phyloP scores from a whole-genome alignment of 1,284 basidiomycete genomes.

The Boletus semigastroideus region DNA sequence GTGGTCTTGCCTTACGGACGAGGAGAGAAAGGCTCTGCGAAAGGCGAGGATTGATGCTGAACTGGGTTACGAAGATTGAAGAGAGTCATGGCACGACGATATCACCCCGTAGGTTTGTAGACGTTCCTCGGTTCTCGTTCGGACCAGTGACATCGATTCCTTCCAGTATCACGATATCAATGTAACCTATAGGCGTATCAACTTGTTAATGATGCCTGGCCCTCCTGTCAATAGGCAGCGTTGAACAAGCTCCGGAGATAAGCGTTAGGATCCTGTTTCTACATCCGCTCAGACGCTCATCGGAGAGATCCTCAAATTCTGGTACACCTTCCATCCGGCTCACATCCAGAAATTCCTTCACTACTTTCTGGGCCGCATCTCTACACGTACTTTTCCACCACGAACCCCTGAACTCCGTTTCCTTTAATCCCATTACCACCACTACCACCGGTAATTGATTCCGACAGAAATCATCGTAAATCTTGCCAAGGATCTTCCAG shows the following conservation, averaged over 20 bases:
- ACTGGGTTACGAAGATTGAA: constrained; percentile 50
- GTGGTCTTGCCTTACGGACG: constrained; percentile 66
- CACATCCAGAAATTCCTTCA: constrained; percentile 13
- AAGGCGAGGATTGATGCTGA: constrained; percentile 63
- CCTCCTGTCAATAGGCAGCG: neutral
- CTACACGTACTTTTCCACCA: constrained; percentile 21
- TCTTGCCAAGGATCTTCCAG: constrained; percentile 26
- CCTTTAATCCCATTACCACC: constrained; percentile 35
- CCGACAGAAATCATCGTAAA: constrained; percentile 18
- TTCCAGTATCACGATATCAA: constrained; percentile 1
- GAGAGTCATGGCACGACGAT: neutral
- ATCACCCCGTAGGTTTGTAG: neutral
- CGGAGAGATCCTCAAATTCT: constrained; percentile 10
- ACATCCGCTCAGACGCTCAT: constrained; percentile 19
- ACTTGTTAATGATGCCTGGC: neutral
- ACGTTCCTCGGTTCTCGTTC: neutral
- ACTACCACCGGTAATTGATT: constrained; percentile 16
- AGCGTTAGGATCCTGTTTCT: constrained; percentile 21
- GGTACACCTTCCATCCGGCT: constrained; percentile 22
- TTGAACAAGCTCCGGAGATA: constrained; percentile 14
- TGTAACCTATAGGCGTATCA: constrained; percentile 1
- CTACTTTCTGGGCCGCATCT: constrained; percentile 6
- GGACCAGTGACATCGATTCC: neutral
- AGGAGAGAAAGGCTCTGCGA: constrained; percentile 59
- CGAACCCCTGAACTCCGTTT: constrained; percentile 2